A percentile compares a stretch with the other conserved stretches of the same genome.
phyloP scores from a whole-genome alignment of 1,284 basidiomycete species.

The Cryptococcus floricola region DNA sequence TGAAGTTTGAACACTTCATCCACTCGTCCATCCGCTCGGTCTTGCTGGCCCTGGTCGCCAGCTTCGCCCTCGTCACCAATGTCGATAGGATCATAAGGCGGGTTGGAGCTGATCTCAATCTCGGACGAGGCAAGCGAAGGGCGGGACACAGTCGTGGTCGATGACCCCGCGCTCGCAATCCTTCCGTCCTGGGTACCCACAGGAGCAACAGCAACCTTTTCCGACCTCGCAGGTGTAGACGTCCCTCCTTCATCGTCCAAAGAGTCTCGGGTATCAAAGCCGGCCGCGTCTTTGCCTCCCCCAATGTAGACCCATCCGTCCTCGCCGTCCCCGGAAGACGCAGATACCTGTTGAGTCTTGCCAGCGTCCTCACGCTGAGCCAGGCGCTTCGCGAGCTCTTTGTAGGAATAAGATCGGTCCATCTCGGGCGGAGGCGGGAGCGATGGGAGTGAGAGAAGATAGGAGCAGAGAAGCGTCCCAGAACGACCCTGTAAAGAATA shows the following conservation, averaged over 20 bases:
- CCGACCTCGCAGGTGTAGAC: constrained; percentile 14
- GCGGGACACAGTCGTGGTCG: constrained; percentile 27
- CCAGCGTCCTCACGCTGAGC: constrained; percentile 3
- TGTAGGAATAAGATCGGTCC: constrained; percentile 53
- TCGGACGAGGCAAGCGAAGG: constrained; percentile 22
- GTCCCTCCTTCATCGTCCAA: background rate
- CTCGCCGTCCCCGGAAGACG: constrained; percentile 4
- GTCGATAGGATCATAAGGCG: constrained; percentile 28
- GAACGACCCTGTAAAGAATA: constrained; percentile 61
- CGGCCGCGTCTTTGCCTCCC: constrained; percentile 34
- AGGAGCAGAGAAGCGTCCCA: constrained; percentile 74
- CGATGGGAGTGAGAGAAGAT: constrained; percentile 62
- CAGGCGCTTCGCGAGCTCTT: constrained; percentile 52
- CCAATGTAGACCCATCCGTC: constrained; percentile 30
- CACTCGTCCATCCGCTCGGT: constrained; percentile 34
- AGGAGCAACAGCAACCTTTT: constrained; percentile 8
- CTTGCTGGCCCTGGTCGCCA: constrained; percentile 23
- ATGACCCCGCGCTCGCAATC: constrained; percentile 16
- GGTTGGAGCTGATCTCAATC: constrained; percentile 8
- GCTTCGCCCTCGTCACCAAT: constrained; percentile 29
- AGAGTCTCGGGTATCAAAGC: constrained; percentile 12
- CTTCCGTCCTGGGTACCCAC: background rate
- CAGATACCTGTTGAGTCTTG: background rate
- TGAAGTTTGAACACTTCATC: constrained; percentile 42
- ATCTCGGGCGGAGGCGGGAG: constrained; percentile 54